Evolutionary conservation across 805 yeast genomes (phyloP).

Genomic region (Yarrowia yakushimensis): DNA sequence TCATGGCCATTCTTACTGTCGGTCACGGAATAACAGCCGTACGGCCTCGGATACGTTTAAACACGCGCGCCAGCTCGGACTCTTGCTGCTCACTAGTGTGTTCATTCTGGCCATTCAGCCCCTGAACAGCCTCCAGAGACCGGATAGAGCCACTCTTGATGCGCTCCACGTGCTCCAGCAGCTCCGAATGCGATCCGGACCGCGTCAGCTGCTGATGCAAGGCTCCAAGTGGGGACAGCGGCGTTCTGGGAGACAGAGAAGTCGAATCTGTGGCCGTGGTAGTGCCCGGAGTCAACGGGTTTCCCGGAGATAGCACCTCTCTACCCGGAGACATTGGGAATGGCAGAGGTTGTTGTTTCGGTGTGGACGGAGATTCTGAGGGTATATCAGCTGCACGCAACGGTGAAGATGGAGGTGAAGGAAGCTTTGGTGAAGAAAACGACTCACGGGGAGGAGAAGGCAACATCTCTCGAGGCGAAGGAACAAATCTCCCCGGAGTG

Average conservation of each 20-base stretch:
- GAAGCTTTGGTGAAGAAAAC: too few species aligned
- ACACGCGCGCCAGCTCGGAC: slow-evolving; percentile 13
- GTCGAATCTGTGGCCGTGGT: neutral
- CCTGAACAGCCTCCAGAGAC: slow-evolving; percentile 1
- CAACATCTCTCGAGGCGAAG: too few species aligned
- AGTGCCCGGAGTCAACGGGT: neutral
- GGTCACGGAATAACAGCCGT: neutral
- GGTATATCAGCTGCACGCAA: neutral
- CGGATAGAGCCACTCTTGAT: slow-evolving; percentile 14
- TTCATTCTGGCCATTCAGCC: neutral
- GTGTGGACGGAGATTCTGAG: neutral
- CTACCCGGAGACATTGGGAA: neutral
- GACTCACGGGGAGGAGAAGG: too few species aligned
- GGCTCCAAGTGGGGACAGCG: neutral
- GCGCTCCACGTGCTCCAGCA: slow-evolving; percentile 5
- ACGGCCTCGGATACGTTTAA: slow-evolving; percentile 4
- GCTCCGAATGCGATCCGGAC: neutral
- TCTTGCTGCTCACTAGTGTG: neutral
- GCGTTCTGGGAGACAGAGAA: neutral
- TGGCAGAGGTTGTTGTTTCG: neutral
- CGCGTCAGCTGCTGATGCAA: neutral
- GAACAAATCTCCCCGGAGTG: neutral
- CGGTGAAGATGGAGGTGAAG: slow-evolving; percentile 10
- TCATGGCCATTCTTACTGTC: too few species aligned
- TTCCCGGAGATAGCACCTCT: neutral